A percentile compares a stretch with the other conserved stretches of the same genome.
Evolutionary conservation across 768 basidiomycete genomes (phyloP).

Genomic region (Amanita thiersii): DNA sequence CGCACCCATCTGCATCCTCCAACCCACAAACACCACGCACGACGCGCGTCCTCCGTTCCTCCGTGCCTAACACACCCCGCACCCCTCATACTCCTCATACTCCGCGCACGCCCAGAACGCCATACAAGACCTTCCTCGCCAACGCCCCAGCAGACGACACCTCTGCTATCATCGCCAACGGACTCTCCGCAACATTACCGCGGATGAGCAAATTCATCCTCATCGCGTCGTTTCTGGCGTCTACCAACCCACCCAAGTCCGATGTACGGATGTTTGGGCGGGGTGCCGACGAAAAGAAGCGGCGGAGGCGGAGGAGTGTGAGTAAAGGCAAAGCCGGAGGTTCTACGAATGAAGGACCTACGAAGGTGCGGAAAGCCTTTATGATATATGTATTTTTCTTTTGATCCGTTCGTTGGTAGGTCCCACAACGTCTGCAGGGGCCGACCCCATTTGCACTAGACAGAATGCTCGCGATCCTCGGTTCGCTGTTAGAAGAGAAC

Average conservation of each 20-base stretch:
- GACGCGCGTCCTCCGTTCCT: slow-evolving; percentile 1
- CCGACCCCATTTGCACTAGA: slow-evolving; percentile 76
- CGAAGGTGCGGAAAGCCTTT: background rate
- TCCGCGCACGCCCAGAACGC: slow-evolving; percentile 4
- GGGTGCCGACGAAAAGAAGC: slow-evolving; percentile 56
- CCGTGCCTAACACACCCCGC: slow-evolving; percentile 2
- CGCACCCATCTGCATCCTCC: background rate
- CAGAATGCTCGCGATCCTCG: slow-evolving; percentile 72
- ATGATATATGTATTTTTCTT: background rate
- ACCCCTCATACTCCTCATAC: slow-evolving; percentile 7
- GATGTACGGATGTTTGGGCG: slow-evolving; percentile 82
- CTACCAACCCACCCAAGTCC: slow-evolving; percentile 74
- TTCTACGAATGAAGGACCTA: slow-evolving; percentile 29
- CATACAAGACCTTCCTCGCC: slow-evolving; percentile 1
- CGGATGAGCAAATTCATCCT: slow-evolving; percentile 70
- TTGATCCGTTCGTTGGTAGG: slow-evolving; percentile 24
- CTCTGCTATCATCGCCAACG: slow-evolving; percentile 7
- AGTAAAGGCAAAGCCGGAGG: slow-evolving; percentile 23
- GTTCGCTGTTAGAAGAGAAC: slow-evolving; percentile 69
- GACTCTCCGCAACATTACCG: slow-evolving; percentile 36
- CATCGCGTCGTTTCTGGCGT: slow-evolving; percentile 72
- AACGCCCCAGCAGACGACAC: background rate
- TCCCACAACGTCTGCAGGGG: slow-evolving; percentile 73
- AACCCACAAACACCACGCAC: slow-evolving; percentile 2
- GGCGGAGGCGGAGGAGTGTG: slow-evolving; percentile 21